Conservation (phyloP, 1,284 basidiomycete genomes). For the Cutaneotrichosporon sp. region DNA sequence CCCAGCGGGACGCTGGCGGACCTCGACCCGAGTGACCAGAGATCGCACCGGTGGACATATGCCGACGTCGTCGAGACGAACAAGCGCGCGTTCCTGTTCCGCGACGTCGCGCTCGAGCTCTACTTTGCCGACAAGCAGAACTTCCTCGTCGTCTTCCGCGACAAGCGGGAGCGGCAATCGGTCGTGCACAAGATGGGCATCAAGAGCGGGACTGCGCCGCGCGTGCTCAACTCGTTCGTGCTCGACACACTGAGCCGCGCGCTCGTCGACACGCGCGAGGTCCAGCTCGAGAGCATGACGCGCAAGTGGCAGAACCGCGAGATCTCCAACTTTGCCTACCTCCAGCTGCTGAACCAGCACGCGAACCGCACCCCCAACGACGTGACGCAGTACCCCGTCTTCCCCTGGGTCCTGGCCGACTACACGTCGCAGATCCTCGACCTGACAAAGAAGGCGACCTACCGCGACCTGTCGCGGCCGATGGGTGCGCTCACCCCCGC, state of each 20-base stretch:
- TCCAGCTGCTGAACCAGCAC: conserved; percentile 82
- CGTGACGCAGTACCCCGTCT: conserved; percentile 93
- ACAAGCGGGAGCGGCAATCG: conserved; percentile 65
- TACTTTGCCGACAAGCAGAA: conserved; percentile 88
- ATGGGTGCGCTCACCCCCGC: conserved; percentile 87
- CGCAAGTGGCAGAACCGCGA: conserved; percentile 81
- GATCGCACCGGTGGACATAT: conserved; percentile 77
- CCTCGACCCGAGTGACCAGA: conserved; percentile 67
- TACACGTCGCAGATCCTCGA: conserved; percentile 77
- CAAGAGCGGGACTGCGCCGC: conserved; percentile 48
- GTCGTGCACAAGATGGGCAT: conserved; percentile 63
- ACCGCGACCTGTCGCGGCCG: conserved; percentile 72
- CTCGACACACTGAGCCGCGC: conserved; percentile 51
- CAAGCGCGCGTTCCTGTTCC: conserved; percentile 81
- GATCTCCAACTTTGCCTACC: conserved; percentile 84
- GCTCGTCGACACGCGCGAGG: conserved; percentile 48
- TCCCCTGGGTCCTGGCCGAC: conserved; percentile 83
- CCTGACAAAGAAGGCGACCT: conserved; percentile 65
- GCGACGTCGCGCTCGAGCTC: conserved; percentile 88
- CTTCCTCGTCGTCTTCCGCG: conserved; percentile 73
- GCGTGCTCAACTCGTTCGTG: conserved; percentile 52
- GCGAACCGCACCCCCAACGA: conserved; percentile 88
- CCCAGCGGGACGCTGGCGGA: conserved; percentile 76
- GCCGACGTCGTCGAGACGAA: conserved; percentile 74
- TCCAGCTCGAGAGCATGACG: conserved; percentile 51